A percentile compares a stretch with the other conserved stretches of the same genome.
Evolutionary conservation across 257 asterid genomes (phyloP).

Genomic region (Salvia miltiorrhiza): DNA sequence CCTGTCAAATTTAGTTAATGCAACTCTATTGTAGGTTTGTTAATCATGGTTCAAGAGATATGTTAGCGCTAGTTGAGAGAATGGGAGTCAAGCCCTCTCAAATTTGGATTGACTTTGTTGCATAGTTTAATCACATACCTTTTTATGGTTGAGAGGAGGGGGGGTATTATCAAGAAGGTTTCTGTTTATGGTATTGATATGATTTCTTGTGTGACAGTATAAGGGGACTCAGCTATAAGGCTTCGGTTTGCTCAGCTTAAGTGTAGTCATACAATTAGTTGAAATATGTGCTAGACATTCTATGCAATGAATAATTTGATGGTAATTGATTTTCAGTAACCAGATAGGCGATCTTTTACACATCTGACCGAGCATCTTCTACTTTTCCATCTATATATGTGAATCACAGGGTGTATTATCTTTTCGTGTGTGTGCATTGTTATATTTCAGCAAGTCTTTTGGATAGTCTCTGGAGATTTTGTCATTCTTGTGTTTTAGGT

Average conservation of each 20-base stretch:
- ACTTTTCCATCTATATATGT: not conserved
- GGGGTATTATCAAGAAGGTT: too few species aligned
- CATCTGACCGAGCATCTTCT: not conserved
- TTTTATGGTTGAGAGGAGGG: too few species aligned
- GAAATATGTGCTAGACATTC: too few species aligned
- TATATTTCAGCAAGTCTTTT: constrained; percentile 4
- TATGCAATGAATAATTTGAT: too few species aligned
- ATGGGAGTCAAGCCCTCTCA: not conserved
- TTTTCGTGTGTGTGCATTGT: not conserved
- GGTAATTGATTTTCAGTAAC: not conserved
- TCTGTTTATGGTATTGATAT: not conserved
- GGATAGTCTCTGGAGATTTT: not conserved
- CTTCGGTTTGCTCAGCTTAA: not conserved
- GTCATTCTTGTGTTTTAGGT: not conserved
- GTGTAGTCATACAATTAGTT: not conserved
- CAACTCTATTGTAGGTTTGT: not conserved
- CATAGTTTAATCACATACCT: too few species aligned
- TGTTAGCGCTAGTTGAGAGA: not conserved
- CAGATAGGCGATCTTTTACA: not conserved
- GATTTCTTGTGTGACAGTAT: not conserved
- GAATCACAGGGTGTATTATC: not conserved
- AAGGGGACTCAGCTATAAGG: not conserved
- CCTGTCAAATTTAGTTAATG: not conserved
- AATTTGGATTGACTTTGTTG: constrained; percentile 10
- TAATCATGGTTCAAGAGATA: not conserved